Base-by-base conservation (phyloP, 192 early-diverging fungal genomes). In the Spinellus fusiger region DNA sequence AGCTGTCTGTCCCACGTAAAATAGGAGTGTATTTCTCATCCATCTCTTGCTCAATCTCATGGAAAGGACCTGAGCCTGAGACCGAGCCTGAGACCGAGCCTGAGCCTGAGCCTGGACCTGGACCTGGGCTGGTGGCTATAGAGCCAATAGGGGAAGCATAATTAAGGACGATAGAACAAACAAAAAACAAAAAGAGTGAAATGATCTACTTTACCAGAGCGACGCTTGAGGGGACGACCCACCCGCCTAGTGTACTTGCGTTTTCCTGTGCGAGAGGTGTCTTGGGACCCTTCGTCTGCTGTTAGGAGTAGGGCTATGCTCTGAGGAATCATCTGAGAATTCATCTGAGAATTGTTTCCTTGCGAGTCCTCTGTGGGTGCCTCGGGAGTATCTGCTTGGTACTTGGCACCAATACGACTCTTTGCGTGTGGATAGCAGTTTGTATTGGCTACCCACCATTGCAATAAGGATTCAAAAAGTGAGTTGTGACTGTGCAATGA, bases 361-460 rank as follows among this genome's bases (percentile, higher is more conserved):
- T 5, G 10, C 15, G 40, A 2, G 3, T 44, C 40, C 18, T 44
- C 40, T 18, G 18, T 5, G 15, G 13, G 13, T n/a, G 18, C 13
- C 13, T 44, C 40, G 18, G 40, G 40, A 18, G 40, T 44, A 44
- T 44, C 76, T 0, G 93, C 91, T 68, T 96, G 93, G 72, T 88
- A 93, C 63, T 84, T 80, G 6, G 84, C 75, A 0, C 93, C 93
- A 35, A 95, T 85, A 64, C 92, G 81, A 61, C 81, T 89, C 33
- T 83, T 83, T 10, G 86, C 91, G 40, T 82, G 84, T 35, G 82
- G 90, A 73, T 89, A 88, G 26, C 40, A 44, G 10, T 44, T 44
- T 12, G 13, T 44, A 18, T 44, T 44, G 40, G 40, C 40, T 44
- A 44, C 40, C 13, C 18, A n/a, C 1, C 15, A 44, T 44, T n/a